Evolutionary conservation across 176 grass and related monocot genomes (phyloP).

Genomic region (Triticum urartu): DNA sequence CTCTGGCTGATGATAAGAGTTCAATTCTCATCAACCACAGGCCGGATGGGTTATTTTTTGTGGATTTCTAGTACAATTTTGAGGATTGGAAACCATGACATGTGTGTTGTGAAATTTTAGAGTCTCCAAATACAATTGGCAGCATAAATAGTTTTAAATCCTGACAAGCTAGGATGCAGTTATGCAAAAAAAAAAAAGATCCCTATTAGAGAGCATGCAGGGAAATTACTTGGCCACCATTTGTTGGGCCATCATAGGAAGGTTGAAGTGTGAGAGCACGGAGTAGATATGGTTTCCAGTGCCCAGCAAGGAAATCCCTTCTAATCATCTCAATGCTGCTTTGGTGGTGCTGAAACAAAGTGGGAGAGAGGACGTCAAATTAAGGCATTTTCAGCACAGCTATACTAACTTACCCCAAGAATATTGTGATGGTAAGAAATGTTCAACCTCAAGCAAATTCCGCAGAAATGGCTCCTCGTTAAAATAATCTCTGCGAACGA

Average conservation of each 20-base stretch:
- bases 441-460: conserved; percentile 95
- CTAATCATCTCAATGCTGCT: conserved; percentile 97
- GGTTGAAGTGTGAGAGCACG: conserved; percentile 85
- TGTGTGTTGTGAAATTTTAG: not conserved
- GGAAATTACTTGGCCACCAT: conserved; percentile 76
- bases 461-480: conserved; percentile 97
- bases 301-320: conserved; percentile 84
- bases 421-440: conserved; percentile 13
- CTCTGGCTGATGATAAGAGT: not conserved
- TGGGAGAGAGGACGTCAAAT: not conserved
- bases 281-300: conserved; percentile 90
- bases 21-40: not conserved
- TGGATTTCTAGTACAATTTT: not conserved
- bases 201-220: not conserved
- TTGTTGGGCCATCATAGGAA: conserved; percentile 70
- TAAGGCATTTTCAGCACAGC: conserved; percentile 17
- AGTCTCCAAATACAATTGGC: not conserved
- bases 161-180: not conserved
- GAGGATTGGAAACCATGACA: not conserved
- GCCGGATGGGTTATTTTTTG: not conserved
- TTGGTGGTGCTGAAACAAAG: conserved; percentile 68
- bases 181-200: conserved; percentile 6
- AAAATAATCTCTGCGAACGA: conserved; percentile 95
- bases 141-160: conserved; percentile 6
- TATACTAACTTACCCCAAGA: not conserved